A percentile compares a stretch with the other conserved stretches of the same genome.
Evolutionary conservation across 345 rosid genomes (phyloP).

Genomic region (Gossypium arboreum): DNA sequence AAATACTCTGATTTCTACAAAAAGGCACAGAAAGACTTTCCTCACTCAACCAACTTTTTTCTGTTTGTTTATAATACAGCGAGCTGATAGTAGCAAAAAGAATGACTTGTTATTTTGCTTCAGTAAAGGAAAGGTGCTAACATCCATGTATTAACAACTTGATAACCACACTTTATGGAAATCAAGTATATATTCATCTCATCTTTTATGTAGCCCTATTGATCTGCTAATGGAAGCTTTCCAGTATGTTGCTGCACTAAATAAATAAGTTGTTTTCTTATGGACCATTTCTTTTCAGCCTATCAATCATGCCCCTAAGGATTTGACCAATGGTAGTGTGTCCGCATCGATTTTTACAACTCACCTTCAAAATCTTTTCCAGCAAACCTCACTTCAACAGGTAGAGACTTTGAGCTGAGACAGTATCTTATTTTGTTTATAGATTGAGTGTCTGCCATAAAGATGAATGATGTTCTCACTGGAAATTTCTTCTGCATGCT

Average conservation of each 20-base stretch:
- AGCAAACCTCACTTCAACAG: conserved; percentile 88
- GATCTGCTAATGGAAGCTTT: not conserved
- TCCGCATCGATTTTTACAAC: conserved; percentile 49
- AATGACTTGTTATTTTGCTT: not conserved
- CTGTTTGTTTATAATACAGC: not conserved
- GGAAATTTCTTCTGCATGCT: conserved; percentile 23
- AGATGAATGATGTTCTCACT: conserved; percentile 13
- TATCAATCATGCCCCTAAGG: conserved; percentile 50
- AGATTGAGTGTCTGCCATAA: not conserved
- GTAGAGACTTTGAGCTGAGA: conserved; percentile 29
- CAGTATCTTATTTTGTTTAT: not conserved
- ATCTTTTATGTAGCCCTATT: not conserved
- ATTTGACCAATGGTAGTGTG: conserved; percentile 35
- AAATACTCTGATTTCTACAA: too few relatives aligned
- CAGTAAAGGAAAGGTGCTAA: too few relatives aligned
- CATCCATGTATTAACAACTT: not conserved
- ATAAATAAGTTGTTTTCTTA: conserved; percentile 5
- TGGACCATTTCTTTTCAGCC: conserved; percentile 39
- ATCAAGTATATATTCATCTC: not conserved
- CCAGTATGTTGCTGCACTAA: not conserved
- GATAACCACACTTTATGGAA: not conserved
- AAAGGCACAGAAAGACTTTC: not conserved
- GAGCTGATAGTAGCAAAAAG: not conserved
- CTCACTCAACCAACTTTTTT: not conserved
- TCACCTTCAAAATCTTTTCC: conserved; percentile 85